Conservation (phyloP, 768 basidiomycete genomes). For the Leccinellum albellum region DNA sequence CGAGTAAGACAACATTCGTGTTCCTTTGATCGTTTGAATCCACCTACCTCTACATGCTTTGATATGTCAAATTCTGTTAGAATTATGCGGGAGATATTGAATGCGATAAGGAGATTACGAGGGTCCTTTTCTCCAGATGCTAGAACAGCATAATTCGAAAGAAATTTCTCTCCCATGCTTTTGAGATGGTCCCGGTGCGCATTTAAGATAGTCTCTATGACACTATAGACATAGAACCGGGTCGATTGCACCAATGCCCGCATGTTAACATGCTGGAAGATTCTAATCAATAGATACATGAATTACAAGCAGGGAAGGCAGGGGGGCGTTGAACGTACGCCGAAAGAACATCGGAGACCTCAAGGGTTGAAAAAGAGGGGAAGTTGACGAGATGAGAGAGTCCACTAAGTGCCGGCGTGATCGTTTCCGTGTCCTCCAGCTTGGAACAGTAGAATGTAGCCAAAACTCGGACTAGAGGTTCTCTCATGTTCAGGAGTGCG, state of each 20-base stretch:
- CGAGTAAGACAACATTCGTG: neutral
- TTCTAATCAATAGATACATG: constrained; percentile 36
- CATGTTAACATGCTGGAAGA: constrained; percentile 80
- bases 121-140: constrained; percentile 98
- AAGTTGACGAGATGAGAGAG: constrained; percentile 62
- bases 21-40: neutral
- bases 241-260: constrained; percentile 76
- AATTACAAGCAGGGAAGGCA: neutral
- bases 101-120: constrained; percentile 85
- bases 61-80: constrained; percentile 84
- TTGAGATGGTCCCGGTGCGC: constrained; percentile 53
- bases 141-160: constrained; percentile 71
- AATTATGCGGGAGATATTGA: constrained; percentile 82
- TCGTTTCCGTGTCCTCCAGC: constrained; percentile 79
- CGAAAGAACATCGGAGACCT: constrained; percentile 56
- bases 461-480: constrained; percentile 70
- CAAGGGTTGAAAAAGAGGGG: constrained; percentile 58
- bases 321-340: constrained; percentile 48
- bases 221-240: constrained; percentile 74
- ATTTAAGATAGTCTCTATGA: constrained; percentile 62
- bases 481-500: neutral
- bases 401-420: constrained; percentile 78
- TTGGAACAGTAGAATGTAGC: constrained; percentile 81
- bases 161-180: constrained; percentile 65
- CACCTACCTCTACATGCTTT: constrained; percentile 68